Evolutionary conservation across 345 rosid species (phyloP), one percentile per base, ranked within the genome.

Genomic region (Rhizophora mangle): DNA sequence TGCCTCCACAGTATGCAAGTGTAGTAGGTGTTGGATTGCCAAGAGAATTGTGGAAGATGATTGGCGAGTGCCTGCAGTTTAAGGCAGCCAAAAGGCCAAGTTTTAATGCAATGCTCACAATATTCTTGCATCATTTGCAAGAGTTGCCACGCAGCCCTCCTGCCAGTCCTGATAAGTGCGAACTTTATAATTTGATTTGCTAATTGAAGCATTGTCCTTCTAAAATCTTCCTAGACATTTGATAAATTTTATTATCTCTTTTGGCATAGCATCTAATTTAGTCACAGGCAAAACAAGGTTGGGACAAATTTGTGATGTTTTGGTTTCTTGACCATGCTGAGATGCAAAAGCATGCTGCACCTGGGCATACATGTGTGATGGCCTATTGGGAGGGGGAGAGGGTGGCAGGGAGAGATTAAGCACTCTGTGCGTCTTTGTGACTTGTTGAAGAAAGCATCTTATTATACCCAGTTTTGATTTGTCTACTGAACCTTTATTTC

Each of bases 11-110:
- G 62, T 95, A 95, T 90, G 88, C 93, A 55, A 89, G 96, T 82
- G 95, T 95, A 49, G 96, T 95, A 9, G 99, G 99, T 71, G 96
- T 90, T 74, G 99, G 99, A 76, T 85, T 95, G 68, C 99, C 97
- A 11, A 79, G 96, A 70, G 96, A 92, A 68, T 73, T 95, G 78
- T 95, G 97, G 99, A 92, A 86, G 84, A 95, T 92, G 99, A 87
- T 95, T 76, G 99, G 99, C 20, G 99, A 95, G 64, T 95, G 99
- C 76, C 86, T 95, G 67, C 97, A 90, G 80, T 92, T 87, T 84
- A 95, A 92, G 81, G 93, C 96, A 5, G 79, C 93, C 0, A 95
- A 82, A 80, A 87, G 97, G 68, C 99, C 97, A 34, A 85, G 88
- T 51, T 95, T 95, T 75, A 86, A 82, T 84, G 87, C 96, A 71